These are phyloP conservation scores for Dothidotthia symphoricarpi DNA, from an alignment of 2,329 filamentous ascomycete genomes.

Conservation along the genomic window DNA sequence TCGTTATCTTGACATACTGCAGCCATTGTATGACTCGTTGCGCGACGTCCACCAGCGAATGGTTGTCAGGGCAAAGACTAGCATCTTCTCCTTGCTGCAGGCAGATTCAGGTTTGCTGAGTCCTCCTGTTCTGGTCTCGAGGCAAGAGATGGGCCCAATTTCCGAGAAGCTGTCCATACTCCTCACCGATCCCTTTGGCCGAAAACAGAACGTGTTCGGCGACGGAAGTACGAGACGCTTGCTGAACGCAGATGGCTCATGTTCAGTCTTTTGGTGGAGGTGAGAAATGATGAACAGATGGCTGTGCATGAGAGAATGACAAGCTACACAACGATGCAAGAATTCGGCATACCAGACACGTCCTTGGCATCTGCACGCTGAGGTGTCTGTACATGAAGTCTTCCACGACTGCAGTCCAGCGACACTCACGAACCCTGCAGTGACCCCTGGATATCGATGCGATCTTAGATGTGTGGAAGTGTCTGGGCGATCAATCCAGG, in stretches of 20 bases:
- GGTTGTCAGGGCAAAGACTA: constrained; percentile 34
- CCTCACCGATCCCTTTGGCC: constrained; percentile 39
- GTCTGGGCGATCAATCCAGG: no score
- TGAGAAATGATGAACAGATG: constrained; percentile 11
- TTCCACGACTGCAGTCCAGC: no score
- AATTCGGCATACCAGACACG: no score
- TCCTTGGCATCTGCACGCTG: no score
- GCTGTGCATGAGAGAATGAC: no score
- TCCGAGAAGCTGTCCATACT: constrained; percentile 35
- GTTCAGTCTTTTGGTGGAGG: constrained; percentile 38
- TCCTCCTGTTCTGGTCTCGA: constrained; percentile 32
- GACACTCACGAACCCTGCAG: no score
- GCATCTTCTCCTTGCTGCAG: constrained; percentile 36
- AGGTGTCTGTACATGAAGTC: no score
- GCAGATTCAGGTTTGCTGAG: constrained; percentile 24
- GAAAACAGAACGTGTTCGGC: constrained; percentile 24
- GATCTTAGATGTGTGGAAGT: no score
- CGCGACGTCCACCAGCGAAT: constrained; percentile 34
- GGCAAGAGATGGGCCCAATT: constrained; percentile 37
- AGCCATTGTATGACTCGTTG: constrained; percentile 37
- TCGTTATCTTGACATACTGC: constrained; percentile 34
- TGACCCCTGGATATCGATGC: no score
- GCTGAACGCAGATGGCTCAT: constrained; percentile 35
- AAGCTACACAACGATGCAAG: no score
- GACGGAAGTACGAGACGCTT: constrained; percentile 30